phyloP scores from a whole-genome alignment of 1,139 yeast species.

The Taphrina communis region DNA sequence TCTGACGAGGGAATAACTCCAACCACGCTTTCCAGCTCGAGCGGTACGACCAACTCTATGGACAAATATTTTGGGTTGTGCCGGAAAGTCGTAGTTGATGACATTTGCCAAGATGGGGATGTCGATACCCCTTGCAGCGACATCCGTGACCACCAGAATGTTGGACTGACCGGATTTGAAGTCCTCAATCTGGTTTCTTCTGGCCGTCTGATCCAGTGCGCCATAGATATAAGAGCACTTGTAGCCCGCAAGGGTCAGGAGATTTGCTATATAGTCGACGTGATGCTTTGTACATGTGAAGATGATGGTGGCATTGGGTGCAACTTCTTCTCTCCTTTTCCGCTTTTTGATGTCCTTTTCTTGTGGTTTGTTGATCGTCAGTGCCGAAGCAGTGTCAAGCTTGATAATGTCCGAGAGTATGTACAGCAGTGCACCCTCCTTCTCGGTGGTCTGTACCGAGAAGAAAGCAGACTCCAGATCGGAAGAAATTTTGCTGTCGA shows the following conservation, averaged over 20 bases:
- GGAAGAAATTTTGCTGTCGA: conserved; percentile 88
- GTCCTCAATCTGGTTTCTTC: conserved; percentile 83
- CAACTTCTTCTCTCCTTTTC: conserved; percentile 80
- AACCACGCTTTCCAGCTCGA: conserved; percentile 96
- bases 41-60: conserved; percentile 99
- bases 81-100: conserved; percentile 85
- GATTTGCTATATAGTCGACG: conserved; percentile 80
- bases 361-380: conserved; percentile 42
- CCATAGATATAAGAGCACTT: conserved; percentile 91
- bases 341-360: conserved; percentile 56
- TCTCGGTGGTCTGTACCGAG: conserved; percentile 77
- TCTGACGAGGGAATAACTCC: conserved; percentile 91
- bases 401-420: conserved; percentile 82
- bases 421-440: conserved; percentile 84
- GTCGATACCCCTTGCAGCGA: conserved; percentile 99
- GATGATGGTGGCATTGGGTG: conserved; percentile 82
- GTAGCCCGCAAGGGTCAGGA: conserved; percentile 79
- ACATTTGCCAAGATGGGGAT: conserved; percentile 95
- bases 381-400: conserved; percentile 71
- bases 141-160: conserved; percentile 92
- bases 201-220: conserved; percentile 90
- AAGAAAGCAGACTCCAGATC: conserved; percentile 89
- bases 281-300: conserved; percentile 98
- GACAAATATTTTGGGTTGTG: conserved; percentile 88
- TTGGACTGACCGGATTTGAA: conserved; percentile 84